phyloP scores from a whole-genome alignment of 2,329 filamentous ascomycete genomes.

The Fusarium protoensiforme region DNA sequence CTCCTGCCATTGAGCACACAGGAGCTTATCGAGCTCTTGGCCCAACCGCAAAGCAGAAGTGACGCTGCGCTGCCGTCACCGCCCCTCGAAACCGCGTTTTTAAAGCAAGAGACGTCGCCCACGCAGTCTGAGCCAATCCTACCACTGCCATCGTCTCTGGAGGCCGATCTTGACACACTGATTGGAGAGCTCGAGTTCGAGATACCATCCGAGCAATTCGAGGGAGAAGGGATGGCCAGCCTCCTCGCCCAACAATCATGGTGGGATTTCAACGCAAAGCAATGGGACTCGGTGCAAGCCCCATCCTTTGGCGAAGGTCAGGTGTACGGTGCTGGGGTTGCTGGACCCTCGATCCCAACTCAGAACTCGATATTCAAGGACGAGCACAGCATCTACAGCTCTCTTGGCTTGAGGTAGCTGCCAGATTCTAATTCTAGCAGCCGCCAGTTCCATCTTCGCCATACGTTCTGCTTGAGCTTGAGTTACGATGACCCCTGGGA shows the following conservation, averaged over 20 bases:
- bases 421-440: background rate
- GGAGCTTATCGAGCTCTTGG: conserved; percentile 68
- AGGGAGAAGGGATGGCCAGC: conserved; percentile 13
- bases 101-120: conserved; percentile 59
- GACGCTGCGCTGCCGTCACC: conserved; percentile 62
- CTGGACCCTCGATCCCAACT: conserved; percentile 18
- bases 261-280: conserved; percentile 29
- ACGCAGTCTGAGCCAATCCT: conserved; percentile 26
- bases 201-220: conserved; percentile 26
- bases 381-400: conserved; percentile 25
- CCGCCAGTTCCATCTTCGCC: conserved; percentile 13
- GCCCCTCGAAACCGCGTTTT: conserved; percentile 61
- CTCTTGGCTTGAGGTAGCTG: conserved; percentile 25
- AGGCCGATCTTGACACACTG: conserved; percentile 34
- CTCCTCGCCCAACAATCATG: conserved; percentile 28
- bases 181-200: conserved; percentile 36
- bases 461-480: conserved; percentile 11
- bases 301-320: conserved; percentile 21
- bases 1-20: conserved; percentile 66
- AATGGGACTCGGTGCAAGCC: conserved; percentile 31
- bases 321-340: conserved; percentile 10
- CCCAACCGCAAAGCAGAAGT: conserved; percentile 56
- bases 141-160: conserved; percentile 33
- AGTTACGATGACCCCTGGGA: conserved; percentile 6
- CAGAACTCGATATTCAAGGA: conserved; percentile 27